phyloP scores from a whole-genome alignment of 1,284 basidiomycete species.

The Omphalotus olearius region DNA sequence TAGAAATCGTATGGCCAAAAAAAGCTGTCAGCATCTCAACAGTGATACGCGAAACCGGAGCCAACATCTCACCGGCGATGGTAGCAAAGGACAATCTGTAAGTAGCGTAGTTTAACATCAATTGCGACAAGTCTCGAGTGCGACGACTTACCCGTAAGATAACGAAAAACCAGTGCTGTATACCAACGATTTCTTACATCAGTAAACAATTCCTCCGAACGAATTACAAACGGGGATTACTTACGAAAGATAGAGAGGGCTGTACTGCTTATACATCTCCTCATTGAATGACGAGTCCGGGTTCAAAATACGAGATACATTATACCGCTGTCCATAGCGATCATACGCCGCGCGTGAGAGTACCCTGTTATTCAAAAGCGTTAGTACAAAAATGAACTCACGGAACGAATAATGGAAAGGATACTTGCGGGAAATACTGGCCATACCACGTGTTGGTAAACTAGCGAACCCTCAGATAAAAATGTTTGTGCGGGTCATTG shows the following conservation, averaged over 20 bases:
- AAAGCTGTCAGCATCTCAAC: neutral
- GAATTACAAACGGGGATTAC: constrained; percentile 12
- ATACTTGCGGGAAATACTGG: constrained; percentile 49
- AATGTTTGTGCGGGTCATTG: too few relatives aligned
- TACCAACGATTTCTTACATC: neutral
- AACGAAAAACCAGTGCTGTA: constrained; percentile 55
- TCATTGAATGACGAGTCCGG: constrained; percentile 53
- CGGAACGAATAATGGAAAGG: neutral
- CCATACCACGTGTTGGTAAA: constrained; percentile 62
- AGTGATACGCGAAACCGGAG: neutral
- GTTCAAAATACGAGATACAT: constrained; percentile 64
- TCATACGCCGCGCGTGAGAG: constrained; percentile 54
- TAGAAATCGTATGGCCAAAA: neutral
- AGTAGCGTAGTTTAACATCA: constrained; percentile 7
- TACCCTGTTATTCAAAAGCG: constrained; percentile 30
- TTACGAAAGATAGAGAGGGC: constrained; percentile 77
- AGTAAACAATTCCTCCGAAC: neutral
- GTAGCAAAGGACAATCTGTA: constrained; percentile 51
- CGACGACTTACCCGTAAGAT: constrained; percentile 48
- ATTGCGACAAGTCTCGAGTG: constrained; percentile 13
- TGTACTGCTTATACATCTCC: constrained; percentile 72
- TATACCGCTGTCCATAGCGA: constrained; percentile 63
- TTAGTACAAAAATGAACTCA: neutral
- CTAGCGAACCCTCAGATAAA: constrained; percentile 18
- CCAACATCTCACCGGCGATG: constrained; percentile 34